A percentile compares a stretch with the other conserved stretches of the same genome.
Conservation (phyloP, 176 grass and related monocot species). For the Themeda triandra region DNA sequence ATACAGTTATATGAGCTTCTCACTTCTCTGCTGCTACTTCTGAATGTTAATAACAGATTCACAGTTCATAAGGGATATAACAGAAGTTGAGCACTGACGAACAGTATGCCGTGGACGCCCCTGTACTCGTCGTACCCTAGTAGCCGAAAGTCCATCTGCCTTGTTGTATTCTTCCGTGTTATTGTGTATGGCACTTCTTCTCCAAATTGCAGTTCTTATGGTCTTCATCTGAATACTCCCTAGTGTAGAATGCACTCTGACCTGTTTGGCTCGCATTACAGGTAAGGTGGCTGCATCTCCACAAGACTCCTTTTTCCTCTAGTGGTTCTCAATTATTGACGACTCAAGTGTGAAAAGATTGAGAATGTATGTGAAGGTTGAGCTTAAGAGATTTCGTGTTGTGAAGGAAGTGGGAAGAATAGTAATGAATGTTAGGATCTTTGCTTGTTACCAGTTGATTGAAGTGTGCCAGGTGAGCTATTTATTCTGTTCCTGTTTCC, state of each 20-base stretch:
- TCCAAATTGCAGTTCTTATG: not conserved
- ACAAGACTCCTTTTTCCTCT: constrained; percentile 20
- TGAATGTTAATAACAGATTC: constrained; percentile 13
- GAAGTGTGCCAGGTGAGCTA: constrained; percentile 82
- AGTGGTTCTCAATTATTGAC: constrained; percentile 17
- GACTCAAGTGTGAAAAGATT: constrained; percentile 30
- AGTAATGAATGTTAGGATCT: constrained; percentile 82
- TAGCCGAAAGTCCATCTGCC: constrained; percentile 51
- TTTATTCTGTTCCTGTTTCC: not conserved
- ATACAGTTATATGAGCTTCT: not conserved
- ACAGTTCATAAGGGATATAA: not conserved
- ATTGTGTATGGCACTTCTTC: constrained; percentile 45
- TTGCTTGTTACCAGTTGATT: constrained; percentile 70
- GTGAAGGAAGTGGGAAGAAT: constrained; percentile 61
- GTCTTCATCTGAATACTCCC: constrained; percentile 8
- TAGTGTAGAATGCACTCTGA: constrained; percentile 15
- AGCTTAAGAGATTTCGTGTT: constrained; percentile 59
- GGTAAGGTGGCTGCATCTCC: constrained; percentile 34
- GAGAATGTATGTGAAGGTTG: constrained; percentile 77
- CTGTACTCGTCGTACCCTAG: constrained; percentile 33
- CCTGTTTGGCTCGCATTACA: constrained; percentile 26
- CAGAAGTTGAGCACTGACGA: constrained; percentile 7
- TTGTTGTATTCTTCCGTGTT: constrained; percentile 61
- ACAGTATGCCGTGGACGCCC: constrained; percentile 69
- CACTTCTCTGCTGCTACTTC: not conserved